Percentiles rank a stretch among this genome's conserved stretches.
Evolutionary conservation across 2,329 filamentous ascomycete genomes (phyloP).

Genomic region (Penicillium sp.): DNA sequence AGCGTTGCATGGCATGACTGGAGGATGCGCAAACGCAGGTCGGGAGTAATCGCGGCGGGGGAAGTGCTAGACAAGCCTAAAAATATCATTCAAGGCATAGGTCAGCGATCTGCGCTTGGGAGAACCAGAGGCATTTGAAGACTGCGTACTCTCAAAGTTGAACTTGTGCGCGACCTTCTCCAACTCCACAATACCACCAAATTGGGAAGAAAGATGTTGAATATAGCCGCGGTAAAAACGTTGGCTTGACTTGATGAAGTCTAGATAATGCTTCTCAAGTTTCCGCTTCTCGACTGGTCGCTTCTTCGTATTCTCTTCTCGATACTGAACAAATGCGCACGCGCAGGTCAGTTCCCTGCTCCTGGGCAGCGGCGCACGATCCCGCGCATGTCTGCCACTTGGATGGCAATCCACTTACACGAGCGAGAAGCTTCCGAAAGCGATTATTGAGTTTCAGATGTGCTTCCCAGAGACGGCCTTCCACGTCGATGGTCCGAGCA

Average conservation of each 20-base stretch:
- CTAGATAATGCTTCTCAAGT: slow-evolving; percentile 71
- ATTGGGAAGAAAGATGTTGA: slow-evolving; percentile 62
- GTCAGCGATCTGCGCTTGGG: not conserved
- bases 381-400: not conserved
- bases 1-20: slow-evolving; percentile 75
- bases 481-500: slow-evolving; percentile 54
- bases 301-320: slow-evolving; percentile 46
- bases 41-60: slow-evolving; percentile 42
- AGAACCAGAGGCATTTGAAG: not conserved
- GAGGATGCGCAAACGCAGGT: slow-evolving; percentile 56
- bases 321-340: slow-evolving; percentile 35
- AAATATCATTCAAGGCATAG: slow-evolving; percentile 10
- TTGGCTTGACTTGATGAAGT: slow-evolving; percentile 81
- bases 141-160: slow-evolving; percentile 41
- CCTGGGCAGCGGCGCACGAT: too few species aligned
- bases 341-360: slow-evolving; percentile 6
- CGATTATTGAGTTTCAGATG: slow-evolving; percentile 72
- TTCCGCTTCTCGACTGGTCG: slow-evolving; percentile 63
- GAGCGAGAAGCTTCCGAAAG: slow-evolving; percentile 65
- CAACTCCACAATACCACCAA: slow-evolving; percentile 53
- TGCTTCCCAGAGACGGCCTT: slow-evolving; percentile 68
- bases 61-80: slow-evolving; percentile 41
- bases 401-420: slow-evolving; percentile 35
- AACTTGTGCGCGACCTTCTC: slow-evolving; percentile 51
- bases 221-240: slow-evolving; percentile 85